Percentiles rank a stretch among this genome's conserved stretches.
Conservation (phyloP, 495 filamentous ascomycete species). For the Penicillium odoratum region DNA sequence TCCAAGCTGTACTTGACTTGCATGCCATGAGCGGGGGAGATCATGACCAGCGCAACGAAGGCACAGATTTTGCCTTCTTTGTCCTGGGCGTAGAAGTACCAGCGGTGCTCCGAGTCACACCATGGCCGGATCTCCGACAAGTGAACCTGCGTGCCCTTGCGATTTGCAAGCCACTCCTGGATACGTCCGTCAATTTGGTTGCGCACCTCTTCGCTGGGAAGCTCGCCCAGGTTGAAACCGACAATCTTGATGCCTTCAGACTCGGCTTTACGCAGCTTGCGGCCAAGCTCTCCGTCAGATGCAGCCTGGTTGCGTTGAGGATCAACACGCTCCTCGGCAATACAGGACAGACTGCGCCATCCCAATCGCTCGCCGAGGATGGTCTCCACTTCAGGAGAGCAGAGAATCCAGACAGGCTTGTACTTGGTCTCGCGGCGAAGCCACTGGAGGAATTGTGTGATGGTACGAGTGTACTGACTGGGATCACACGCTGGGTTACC, state of each 20-base stretch:
- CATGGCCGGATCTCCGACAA: constrained; percentile 82
- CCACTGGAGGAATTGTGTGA: constrained; percentile 69
- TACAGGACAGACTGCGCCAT: constrained; percentile 81
- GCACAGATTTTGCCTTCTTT: constrained; percentile 66
- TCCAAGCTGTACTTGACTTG: constrained; percentile 88
- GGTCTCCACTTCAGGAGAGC: constrained; percentile 65
- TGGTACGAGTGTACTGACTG: constrained; percentile 67
- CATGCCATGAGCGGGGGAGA: constrained; percentile 74
- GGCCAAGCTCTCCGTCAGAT: constrained; percentile 59
- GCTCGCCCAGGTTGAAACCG: constrained; percentile 59
- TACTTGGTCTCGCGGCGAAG: constrained; percentile 68
- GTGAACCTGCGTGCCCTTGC: constrained; percentile 82
- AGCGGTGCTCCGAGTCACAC: constrained; percentile 73
- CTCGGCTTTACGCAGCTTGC: constrained; percentile 75
- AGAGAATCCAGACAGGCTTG: constrained; percentile 81
- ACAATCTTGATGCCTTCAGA: constrained; percentile 74
- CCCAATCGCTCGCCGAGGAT: constrained; percentile 72
- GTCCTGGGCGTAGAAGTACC: constrained; percentile 75
- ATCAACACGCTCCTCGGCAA: constrained; percentile 80
- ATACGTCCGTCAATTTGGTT: constrained; percentile 68
- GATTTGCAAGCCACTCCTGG: constrained; percentile 71
- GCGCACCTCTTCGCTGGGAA: constrained; percentile 61
- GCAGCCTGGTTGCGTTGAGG: constrained; percentile 54
- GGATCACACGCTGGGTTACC: constrained; percentile 78
- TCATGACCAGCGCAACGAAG: constrained; percentile 70